These are phyloP conservation scores for Dryas integrifolia DNA, from an alignment of 331 rosid genomes.

Conservation along the genomic window DNA sequence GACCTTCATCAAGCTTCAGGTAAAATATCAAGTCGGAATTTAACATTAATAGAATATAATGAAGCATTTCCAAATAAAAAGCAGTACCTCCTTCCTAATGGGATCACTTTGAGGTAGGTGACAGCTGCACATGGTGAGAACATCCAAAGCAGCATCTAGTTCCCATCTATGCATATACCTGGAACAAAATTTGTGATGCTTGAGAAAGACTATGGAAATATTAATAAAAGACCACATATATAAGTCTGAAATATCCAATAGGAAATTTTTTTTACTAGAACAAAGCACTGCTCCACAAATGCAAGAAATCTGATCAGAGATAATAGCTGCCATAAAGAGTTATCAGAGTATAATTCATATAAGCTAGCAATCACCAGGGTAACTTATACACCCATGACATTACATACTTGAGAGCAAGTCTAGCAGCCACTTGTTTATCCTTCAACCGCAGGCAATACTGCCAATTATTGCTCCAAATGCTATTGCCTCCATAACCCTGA, in stretches of 20 bases:
- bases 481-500: conserved; percentile 58
- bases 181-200: conserved; percentile 29
- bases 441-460: conserved; percentile 96
- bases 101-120: conserved; percentile 69
- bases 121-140: conserved; percentile 96
- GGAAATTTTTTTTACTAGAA: neutral
- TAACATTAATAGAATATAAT: conserved; percentile 21
- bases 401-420: conserved; percentile 81
- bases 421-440: conserved; percentile 88
- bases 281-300: conserved; percentile 5
- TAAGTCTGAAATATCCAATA: neutral
- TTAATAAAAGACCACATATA: neutral
- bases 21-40: conserved; percentile 12
- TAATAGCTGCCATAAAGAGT: conserved; percentile 4
- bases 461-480: conserved; percentile 84
- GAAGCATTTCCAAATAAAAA: conserved; percentile 23
- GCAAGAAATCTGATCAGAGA: conserved; percentile 13
- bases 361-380: conserved; percentile 14
- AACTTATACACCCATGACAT: conserved; percentile 22
- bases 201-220: conserved; percentile 11
- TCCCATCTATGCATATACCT: conserved; percentile 93
- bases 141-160: conserved; percentile 91
- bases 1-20: neutral
- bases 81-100: conserved; percentile 63
- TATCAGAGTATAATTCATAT: conserved; percentile 4